Conservation (phyloP, 2,329 filamentous ascomycete species). For the Phoma sp. region DNA sequence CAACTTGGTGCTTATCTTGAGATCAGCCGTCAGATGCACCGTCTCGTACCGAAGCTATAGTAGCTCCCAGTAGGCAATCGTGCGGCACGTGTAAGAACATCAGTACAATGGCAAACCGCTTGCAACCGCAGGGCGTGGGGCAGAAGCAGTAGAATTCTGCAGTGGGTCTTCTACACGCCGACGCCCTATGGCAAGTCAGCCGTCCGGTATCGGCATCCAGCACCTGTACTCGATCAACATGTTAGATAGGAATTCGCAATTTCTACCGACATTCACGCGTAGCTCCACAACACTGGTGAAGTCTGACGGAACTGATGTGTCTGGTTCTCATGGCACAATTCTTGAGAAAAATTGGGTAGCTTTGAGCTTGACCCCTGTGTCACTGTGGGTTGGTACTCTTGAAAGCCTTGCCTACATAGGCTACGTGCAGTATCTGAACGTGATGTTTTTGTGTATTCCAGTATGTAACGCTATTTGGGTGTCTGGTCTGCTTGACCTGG, state of each 20-base stretch:
- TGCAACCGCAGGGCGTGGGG: constrained; percentile 11
- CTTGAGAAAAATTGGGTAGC: too few relatives aligned
- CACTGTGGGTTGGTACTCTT: too few relatives aligned
- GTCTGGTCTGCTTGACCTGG: too few relatives aligned
- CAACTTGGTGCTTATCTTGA: constrained; percentile 9
- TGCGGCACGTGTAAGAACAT: not conserved
- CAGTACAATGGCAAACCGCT: constrained; percentile 2
- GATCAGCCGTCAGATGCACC: constrained; percentile 7
- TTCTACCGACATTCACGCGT: too few relatives aligned
- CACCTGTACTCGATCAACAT: not conserved
- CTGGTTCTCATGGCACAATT: too few relatives aligned
- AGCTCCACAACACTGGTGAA: too few relatives aligned
- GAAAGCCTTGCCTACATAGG: too few relatives aligned
- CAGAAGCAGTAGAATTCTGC: constrained; percentile 18
- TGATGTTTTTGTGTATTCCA: too few relatives aligned
- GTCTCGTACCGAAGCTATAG: not conserved
- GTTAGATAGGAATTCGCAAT: not conserved
- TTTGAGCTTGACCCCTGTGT: too few relatives aligned
- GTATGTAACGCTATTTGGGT: too few relatives aligned
- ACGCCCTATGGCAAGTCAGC: constrained; percentile 1
- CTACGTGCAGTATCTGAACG: too few relatives aligned
- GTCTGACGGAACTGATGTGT: too few relatives aligned
- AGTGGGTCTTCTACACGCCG: constrained; percentile 13
- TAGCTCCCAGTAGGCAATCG: constrained; percentile 7
- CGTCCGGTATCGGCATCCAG: constrained; percentile 9